phyloP scores from a whole-genome alignment of 2,329 filamentous ascomycete species.

The Claviceps citrina region DNA sequence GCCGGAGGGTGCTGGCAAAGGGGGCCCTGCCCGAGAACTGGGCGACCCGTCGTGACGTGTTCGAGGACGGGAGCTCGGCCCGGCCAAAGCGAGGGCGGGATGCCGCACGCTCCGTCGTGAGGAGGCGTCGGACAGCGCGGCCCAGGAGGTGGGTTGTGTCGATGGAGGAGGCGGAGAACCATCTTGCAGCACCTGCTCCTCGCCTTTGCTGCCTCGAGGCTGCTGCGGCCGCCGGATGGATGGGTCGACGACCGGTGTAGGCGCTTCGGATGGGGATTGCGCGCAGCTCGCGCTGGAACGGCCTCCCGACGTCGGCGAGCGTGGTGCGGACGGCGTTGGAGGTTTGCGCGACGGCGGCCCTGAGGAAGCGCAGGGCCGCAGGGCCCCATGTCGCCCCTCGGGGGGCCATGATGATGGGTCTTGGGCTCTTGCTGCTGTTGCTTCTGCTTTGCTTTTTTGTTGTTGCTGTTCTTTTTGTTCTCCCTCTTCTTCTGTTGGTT shows the following conservation, averaged over 20 bases:
- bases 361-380: constrained; percentile 38
- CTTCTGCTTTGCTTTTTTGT: background rate
- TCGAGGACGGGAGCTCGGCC: constrained; percentile 32
- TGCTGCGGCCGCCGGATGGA: constrained; percentile 38
- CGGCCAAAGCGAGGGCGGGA: constrained; percentile 27
- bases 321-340: constrained; percentile 36
- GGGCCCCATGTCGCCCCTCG: constrained; percentile 42
- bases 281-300: constrained; percentile 31
- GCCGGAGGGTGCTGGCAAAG: constrained; percentile 76
- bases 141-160: constrained; percentile 26
- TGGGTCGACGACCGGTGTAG: constrained; percentile 29
- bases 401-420: constrained; percentile 32
- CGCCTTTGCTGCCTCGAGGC: constrained; percentile 33
- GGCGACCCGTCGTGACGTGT: constrained; percentile 34
- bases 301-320: constrained; percentile 28
- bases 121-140: constrained; percentile 33
- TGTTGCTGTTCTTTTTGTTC: background rate
- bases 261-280: constrained; percentile 28
- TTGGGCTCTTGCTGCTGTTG: background rate
- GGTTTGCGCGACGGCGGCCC: constrained; percentile 35
- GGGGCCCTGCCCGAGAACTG: constrained; percentile 62
- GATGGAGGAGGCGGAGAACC: constrained; percentile 37
- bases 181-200: too few relatives aligned
- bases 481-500: background rate
- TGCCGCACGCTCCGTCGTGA: constrained; percentile 24